Percentiles rank a stretch among this genome's conserved stretches.
phyloP scores from a whole-genome alignment of 2,329 filamentous ascomycete species.

The Nemania serpens region DNA sequence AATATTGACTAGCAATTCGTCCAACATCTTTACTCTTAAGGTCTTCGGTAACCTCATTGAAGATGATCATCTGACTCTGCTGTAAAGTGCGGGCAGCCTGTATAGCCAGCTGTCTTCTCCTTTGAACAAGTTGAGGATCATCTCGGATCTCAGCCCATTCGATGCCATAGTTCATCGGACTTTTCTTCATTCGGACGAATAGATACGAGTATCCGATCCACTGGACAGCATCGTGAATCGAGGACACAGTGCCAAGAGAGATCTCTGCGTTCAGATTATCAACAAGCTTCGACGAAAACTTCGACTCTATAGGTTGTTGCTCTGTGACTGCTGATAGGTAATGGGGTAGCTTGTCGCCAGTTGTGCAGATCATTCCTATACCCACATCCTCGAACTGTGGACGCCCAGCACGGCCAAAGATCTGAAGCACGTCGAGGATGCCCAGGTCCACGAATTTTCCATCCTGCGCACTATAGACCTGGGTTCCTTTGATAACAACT shows the following conservation, averaged over 20 bases:
- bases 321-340: conserved; percentile 93
- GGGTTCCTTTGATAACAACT: conserved; percentile 96
- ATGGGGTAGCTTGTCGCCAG: conserved; percentile 88
- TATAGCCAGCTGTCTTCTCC: conserved; percentile 83
- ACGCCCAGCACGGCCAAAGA: conserved; percentile 96
- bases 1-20: conserved; percentile 95
- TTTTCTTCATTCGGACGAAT: conserved; percentile 94
- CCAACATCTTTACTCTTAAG: conserved; percentile 93
- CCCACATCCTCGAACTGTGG: conserved; percentile 97
- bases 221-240: conserved; percentile 88
- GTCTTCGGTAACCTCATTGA: conserved; percentile 92
- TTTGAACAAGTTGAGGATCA: conserved; percentile 84
- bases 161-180: conserved; percentile 90
- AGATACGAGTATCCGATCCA: conserved; percentile 99
- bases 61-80: conserved; percentile 98
- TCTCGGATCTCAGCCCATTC: conserved; percentile 90
- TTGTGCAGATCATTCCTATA: conserved; percentile 98
- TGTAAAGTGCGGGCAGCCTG: conserved; percentile 87
- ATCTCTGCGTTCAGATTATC: conserved; percentile 98
- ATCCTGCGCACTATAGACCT: conserved; percentile 94
- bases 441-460: conserved; percentile 96
- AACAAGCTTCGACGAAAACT: conserved; percentile 89
- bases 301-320: conserved; percentile 96
- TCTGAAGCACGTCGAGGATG: conserved; percentile 95
- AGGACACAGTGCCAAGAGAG: conserved; percentile 90